phyloP scores from a whole-genome alignment of 2,329 filamentous ascomycete genomes.

The Pseudocercospora vitis region DNA sequence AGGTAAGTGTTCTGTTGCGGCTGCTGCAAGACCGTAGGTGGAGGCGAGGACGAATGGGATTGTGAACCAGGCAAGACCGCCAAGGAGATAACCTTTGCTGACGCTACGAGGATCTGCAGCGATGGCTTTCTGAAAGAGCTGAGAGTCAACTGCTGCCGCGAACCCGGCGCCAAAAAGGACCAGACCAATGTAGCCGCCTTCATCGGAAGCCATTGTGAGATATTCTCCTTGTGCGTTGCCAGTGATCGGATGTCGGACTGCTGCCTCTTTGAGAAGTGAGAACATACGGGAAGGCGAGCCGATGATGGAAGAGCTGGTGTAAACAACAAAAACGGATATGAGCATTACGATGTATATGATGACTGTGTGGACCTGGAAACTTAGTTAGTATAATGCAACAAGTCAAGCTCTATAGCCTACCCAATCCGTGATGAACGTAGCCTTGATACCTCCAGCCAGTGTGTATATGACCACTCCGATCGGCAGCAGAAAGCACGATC shows the following conservation, averaged over 20 bases:
- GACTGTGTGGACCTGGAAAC: constrained; percentile 33
- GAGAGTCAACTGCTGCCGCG: constrained; percentile 19
- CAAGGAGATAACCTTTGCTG: constrained; percentile 51
- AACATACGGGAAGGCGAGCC: constrained; percentile 44
- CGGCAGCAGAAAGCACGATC: constrained; percentile 49
- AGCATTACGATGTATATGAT: constrained; percentile 46
- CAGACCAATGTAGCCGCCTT: constrained; percentile 48
- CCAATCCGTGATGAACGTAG: constrained; percentile 52
- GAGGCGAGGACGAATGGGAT: constrained; percentile 52
- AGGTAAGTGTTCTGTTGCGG: constrained; percentile 49
- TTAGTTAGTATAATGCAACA: background rate
- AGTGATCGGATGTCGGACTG: constrained; percentile 36
- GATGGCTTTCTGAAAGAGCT: constrained; percentile 54
- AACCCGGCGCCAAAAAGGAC: constrained; percentile 55
- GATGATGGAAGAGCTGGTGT: constrained; percentile 40
- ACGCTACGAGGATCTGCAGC: constrained; percentile 50
- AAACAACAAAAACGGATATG: constrained; percentile 46
- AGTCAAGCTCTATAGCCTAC: background rate
- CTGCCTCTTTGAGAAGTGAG: constrained; percentile 29
- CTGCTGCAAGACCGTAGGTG: constrained; percentile 48
- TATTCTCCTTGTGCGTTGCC: constrained; percentile 45
- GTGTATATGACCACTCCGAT: constrained; percentile 52
- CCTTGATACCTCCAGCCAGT: constrained; percentile 51
- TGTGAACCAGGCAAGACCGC: constrained; percentile 47
- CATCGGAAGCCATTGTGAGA: constrained; percentile 38